Evolutionary conservation across 2,329 filamentous ascomycete species (phyloP).

Genomic region (Eurotiales sp.): DNA sequence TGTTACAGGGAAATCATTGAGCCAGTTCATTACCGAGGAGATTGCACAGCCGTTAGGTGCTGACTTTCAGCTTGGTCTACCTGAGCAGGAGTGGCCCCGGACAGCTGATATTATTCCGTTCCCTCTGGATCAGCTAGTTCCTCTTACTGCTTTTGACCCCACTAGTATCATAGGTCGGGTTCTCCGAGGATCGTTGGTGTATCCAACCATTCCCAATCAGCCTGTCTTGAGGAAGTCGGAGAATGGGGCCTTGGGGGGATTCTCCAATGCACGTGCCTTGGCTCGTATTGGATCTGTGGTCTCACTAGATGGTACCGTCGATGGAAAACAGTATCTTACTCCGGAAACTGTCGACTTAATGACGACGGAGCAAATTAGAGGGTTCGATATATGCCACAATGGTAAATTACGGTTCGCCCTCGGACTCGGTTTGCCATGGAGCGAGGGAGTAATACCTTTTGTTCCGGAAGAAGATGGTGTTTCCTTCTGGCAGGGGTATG

Average conservation of each 20-base stretch:
- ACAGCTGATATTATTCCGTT: slow-evolving; percentile 1
- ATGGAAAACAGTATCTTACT: slow-evolving; percentile 11
- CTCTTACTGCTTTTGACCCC: slow-evolving; percentile 2
- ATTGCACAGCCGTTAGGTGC: slow-evolving; percentile 17
- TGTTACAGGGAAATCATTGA: slow-evolving; percentile 16
- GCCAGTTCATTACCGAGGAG: slow-evolving; percentile 19
- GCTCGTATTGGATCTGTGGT: slow-evolving; percentile 11
- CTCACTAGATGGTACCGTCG: slow-evolving; percentile 14
- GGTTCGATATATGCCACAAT: not conserved
- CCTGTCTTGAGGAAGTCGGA: slow-evolving; percentile 13
- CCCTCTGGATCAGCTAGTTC: not conserved
- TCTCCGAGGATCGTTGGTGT: not conserved
- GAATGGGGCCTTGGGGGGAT: slow-evolving; percentile 10
- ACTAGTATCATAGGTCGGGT: slow-evolving; percentile 9
- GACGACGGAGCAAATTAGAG: not conserved
- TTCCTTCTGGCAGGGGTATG: slow-evolving; percentile 21
- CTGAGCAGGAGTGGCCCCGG: slow-evolving; percentile 15
- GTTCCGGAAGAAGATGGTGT: not conserved
- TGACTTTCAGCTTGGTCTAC: slow-evolving; percentile 19
- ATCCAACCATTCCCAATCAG: not conserved
- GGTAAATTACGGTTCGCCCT: not conserved
- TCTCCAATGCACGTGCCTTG: slow-evolving; percentile 13
- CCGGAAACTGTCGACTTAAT: slow-evolving; percentile 12
- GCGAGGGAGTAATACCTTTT: not conserved
- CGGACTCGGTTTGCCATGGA: not conserved